Evolutionary conservation across 148 eudicot species (phyloP), one percentile per base, ranked within the genome.

Genomic region (Chenopodium suecicum): DNA sequence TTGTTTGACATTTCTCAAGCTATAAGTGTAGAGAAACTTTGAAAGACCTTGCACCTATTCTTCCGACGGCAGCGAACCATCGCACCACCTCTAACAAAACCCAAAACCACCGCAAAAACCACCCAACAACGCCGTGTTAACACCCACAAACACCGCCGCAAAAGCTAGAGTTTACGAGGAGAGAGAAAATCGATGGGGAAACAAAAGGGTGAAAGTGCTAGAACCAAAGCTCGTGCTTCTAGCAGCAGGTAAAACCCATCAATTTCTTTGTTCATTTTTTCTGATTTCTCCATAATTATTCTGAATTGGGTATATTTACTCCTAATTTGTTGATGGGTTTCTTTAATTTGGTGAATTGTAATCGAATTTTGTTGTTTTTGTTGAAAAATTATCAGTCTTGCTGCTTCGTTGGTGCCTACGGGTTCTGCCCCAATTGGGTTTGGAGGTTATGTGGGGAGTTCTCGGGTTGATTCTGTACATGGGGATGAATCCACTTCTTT

Each of bases 171-270:
- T n/a, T 65, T 65, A 13, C 7, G 12, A 23, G 29, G 22, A 65
- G 69, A 65, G 31, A 65, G 68, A 48, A 41, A 56, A 56, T 76
- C 71, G 44, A 96, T 96, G 99, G 99, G 99, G 48, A 92, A 85
- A 80, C 90, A 88, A 72, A 96, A 94, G 83, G 98, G 98, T 82
- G 99, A 96, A 27, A 90, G 85, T 64, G 90, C 89, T 65, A 89
- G 99, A 85, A 94, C 82, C 88, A 96, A 96, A 88, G 89, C 91
- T 78, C 98, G 99, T 46, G 95, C 99, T 77, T 94, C 99, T 12
- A 96, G 94, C 87, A 96, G 99, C 92, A 90, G 98, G 99, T 92
- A 48, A n/a, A 71, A 68, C 14, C 34, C 54, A 9, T 50, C 0
- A 47, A 47, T 20, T 37, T 19, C 48, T 29, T 37, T 52, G 17